A percentile compares a stretch with the other conserved stretches of the same genome.
These are phyloP conservation scores for Aspergillus bridgeri DNA, from an alignment of 495 filamentous ascomycete genomes.

Conservation along the genomic window DNA sequence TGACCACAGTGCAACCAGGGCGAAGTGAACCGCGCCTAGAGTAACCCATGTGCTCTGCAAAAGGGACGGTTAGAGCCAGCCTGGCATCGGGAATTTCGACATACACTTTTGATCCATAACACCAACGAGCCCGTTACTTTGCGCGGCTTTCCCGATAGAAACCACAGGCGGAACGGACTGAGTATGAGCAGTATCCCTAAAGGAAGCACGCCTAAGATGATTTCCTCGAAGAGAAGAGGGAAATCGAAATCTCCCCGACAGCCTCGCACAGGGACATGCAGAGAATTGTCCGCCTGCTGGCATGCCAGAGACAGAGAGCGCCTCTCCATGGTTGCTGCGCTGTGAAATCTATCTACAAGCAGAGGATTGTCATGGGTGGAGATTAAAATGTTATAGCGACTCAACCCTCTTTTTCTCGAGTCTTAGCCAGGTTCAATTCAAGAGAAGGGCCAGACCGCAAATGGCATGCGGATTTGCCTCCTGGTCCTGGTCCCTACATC, in stretches of 20 bases:
- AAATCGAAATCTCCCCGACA: slow-evolving; percentile 59
- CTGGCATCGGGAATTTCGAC: slow-evolving; percentile 11
- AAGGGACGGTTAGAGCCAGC: not conserved
- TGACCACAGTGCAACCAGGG: slow-evolving; percentile 48
- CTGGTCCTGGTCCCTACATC: not conserved
- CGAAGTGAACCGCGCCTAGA: slow-evolving; percentile 42
- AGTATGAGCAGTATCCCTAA: slow-evolving; percentile 45
- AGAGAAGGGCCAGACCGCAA: not conserved
- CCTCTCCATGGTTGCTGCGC: slow-evolving; percentile 27
- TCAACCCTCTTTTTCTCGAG: not conserved
- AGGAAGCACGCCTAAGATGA: slow-evolving; percentile 50
- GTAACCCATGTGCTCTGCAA: slow-evolving; percentile 38
- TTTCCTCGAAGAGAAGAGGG: slow-evolving; percentile 57
- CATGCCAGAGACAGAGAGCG: slow-evolving; percentile 15
- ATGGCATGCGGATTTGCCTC: not conserved
- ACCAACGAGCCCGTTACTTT: slow-evolving; percentile 44
- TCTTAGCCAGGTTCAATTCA: not conserved
- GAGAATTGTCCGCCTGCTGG: slow-evolving; percentile 38
- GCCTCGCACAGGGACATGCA: slow-evolving; percentile 37
- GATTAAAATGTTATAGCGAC: slow-evolving; percentile 6
- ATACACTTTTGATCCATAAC: slow-evolving; percentile 44
- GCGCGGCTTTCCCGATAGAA: slow-evolving; percentile 39
- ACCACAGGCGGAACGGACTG: slow-evolving; percentile 44
- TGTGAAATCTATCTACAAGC: slow-evolving; percentile 2
- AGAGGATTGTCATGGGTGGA: slow-evolving; percentile 4